Percentiles rank a stretch among this genome's conserved stretches.
Evolutionary conservation across 495 filamentous ascomycete species (phyloP).

Genomic region (Xylaria bambusicola): DNA sequence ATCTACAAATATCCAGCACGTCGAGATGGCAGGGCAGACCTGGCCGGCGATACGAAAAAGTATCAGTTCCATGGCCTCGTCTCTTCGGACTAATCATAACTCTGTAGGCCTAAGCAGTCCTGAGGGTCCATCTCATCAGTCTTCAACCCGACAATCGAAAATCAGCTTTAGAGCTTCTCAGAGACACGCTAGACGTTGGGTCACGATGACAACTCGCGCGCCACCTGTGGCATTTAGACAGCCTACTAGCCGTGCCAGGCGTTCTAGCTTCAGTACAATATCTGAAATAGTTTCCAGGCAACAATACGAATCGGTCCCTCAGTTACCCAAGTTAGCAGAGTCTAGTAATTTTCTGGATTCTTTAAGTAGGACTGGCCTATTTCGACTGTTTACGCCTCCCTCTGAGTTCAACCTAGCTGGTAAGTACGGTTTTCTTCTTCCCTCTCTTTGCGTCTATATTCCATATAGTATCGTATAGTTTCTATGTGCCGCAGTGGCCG

Average conservation of each 20-base stretch:
- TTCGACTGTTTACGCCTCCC: conserved; percentile 9
- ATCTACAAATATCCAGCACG: conserved; percentile 1
- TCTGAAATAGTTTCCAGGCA: conserved; percentile 9
- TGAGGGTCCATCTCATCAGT: neutral
- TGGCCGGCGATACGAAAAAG: conserved; percentile 23
- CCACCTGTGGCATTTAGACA: neutral
- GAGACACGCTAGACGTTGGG: conserved; percentile 5
- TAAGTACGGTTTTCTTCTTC: neutral
- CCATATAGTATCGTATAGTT: no score
- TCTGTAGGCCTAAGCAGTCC: neutral
- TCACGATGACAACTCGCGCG: conserved; percentile 6
- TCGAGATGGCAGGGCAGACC: conserved; percentile 11
- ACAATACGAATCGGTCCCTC: conserved; percentile 14
- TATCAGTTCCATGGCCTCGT: conserved; percentile 29
- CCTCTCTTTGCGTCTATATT: neutral
- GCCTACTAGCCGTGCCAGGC: neutral
- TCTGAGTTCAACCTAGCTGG: conserved; percentile 3
- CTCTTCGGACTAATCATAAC: conserved; percentile 22
- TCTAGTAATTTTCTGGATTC: conserved; percentile 13
- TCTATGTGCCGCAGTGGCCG: no score
- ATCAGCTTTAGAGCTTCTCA: conserved; percentile 16
- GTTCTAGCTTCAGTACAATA: conserved; percentile 16
- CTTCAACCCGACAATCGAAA: neutral
- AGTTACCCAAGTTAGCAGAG: conserved; percentile 22
- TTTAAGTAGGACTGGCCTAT: conserved; percentile 9